Percentiles rank a stretch among this genome's conserved stretches.
phyloP scores from a whole-genome alignment of 106 monocot species.

The Allium cepa region DNA sequence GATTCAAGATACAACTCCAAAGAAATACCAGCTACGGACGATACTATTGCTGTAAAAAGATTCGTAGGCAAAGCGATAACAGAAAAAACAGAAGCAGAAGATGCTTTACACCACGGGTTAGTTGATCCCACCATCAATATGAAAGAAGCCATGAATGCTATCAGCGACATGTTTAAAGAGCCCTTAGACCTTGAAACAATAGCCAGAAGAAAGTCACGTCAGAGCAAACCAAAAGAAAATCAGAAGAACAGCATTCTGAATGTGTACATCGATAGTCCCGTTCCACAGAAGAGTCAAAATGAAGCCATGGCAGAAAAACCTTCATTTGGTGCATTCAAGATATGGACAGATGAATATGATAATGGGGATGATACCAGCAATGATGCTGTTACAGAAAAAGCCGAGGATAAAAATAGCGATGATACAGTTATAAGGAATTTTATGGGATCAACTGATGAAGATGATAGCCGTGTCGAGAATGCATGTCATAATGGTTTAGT shows the following conservation, averaged over 20 bases:
- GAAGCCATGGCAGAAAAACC: constrained; percentile 12
- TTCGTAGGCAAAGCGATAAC: constrained; percentile 67
- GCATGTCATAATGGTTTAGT: constrained; percentile 87
- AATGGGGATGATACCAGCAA: constrained; percentile 9
- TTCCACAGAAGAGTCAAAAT: constrained; percentile 10
- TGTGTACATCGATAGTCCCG: constrained; percentile 42
- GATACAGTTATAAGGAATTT: constrained; percentile 66
- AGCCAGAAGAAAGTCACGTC: constrained; percentile 27
- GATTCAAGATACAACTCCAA: neutral
- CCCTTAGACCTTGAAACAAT: constrained; percentile 54
- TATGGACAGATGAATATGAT: constrained; percentile 34
- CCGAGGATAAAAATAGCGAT: constrained; percentile 14
- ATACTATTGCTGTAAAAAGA: constrained; percentile 44
- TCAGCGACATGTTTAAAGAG: constrained; percentile 78
- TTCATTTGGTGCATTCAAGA: constrained; percentile 35
- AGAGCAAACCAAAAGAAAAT: constrained; percentile 16
- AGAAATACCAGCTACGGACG: constrained; percentile 16
- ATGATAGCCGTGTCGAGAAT: constrained; percentile 64
- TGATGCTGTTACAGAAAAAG: neutral
- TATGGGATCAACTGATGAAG: constrained; percentile 57
- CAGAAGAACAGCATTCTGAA: constrained; percentile 18
- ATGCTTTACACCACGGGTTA: constrained; percentile 88
- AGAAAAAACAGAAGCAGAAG: constrained; percentile 58
- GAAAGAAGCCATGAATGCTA: constrained; percentile 87
- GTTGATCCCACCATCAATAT: constrained; percentile 89